Evolutionary conservation across 1,139 yeast genomes (phyloP), one percentile per base, ranked within the genome.

Genomic region (Meyerozyma guilliermondii): DNA sequence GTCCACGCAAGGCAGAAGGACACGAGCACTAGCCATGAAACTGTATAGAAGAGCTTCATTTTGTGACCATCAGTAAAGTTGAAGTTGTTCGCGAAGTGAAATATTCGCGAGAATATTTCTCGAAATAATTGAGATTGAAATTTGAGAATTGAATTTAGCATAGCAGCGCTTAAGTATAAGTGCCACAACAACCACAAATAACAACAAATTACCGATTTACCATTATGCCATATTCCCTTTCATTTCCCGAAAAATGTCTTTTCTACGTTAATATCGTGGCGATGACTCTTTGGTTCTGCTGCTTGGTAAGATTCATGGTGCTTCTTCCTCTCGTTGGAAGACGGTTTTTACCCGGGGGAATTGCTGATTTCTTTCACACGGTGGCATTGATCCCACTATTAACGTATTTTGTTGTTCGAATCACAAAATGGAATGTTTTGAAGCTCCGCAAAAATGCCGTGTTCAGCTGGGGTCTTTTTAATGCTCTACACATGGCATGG

Each of bases 341-440:
- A 36, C 68, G 66, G 49, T 83, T 80, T 51, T 59, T 83, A 24
- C 83, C 87, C 1, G 87, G 83, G 7, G 88, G 88, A 1, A 79
- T 83, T 11, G 86, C 85, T 39, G 83, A 78, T 50, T 80, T 79
- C 62, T 77, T 80, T 50, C 76, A 75, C 43, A 63, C 65, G n/a
- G 71, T 71, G 18, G 53, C 76, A 2, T 46, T 66, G 29, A 46
- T 62, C 6, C 76, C 76, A 5, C 49, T 68, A 17, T 41, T 62
- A 1, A 65, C 62, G 5, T 52, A 62, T 38, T 42, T 62, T 17
- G 41, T 65, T 28, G 55, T 59, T 9, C 59, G 59, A 41, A 35
- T 53, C 7, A 14, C 36, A 18, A 33, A n/a, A 33, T 33, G 46
- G 8, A 7, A 23, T 3, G 28, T 11, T n/a, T 41, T 33, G 24